Evolutionary conservation across 768 basidiomycete species (phyloP).

Genomic region (Lentinula sp.): DNA sequence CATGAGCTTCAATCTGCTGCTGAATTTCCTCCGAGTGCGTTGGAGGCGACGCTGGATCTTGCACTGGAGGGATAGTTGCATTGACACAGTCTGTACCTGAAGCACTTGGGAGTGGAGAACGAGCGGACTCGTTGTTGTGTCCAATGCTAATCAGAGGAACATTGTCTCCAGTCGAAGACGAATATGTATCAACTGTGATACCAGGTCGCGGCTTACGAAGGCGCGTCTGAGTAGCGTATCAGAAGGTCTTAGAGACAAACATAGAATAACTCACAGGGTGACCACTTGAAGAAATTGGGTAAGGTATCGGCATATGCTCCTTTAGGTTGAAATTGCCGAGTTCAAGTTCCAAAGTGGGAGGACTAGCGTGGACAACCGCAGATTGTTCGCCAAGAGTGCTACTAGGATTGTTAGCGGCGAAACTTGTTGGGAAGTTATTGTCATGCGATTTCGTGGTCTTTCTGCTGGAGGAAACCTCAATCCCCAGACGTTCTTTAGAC

Average conservation of each 20-base stretch:
- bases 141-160: background rate
- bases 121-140: background rate
- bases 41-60: constrained; percentile 9
- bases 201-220: constrained; percentile 11
- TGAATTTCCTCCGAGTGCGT: background rate
- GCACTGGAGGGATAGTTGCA: constrained; percentile 8
- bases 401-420: background rate
- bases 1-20: background rate
- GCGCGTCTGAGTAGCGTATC: constrained; percentile 6
- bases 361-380: background rate
- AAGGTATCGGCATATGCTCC: background rate
- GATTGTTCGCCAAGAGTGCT: background rate
- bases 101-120: background rate
- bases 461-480: background rate
- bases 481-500: background rate
- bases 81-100: background rate
- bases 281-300: background rate
- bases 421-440: background rate
- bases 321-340: background rate
- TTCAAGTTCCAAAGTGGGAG: background rate
- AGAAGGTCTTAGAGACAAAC: background rate
- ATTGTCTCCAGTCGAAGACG: background rate
- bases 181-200: constrained; percentile 14
- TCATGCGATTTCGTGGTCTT: background rate
- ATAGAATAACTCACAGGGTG: background rate